A percentile compares a stretch with the other conserved stretches of the same genome.
Evolutionary conservation across 2,329 filamentous ascomycete species (phyloP).

Genomic region (Aspergillus sp.): DNA sequence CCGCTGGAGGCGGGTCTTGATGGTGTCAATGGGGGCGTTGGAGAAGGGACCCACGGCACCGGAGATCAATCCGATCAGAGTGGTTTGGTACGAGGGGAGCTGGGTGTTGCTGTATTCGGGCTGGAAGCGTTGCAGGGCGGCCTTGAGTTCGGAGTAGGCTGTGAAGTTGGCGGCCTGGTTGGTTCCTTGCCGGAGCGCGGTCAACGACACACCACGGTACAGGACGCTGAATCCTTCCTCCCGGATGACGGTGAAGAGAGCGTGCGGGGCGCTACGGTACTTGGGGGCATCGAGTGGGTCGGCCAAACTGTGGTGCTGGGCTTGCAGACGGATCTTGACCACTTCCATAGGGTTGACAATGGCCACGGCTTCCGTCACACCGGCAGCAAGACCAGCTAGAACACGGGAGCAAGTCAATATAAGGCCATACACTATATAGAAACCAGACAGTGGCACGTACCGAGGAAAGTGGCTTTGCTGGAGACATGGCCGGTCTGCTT

Average conservation of each 20-base stretch:
- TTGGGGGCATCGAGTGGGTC: slow-evolving; percentile 94
- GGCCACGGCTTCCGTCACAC: slow-evolving; percentile 90
- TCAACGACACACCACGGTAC: slow-evolving; percentile 89
- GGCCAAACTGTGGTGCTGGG: slow-evolving; percentile 95
- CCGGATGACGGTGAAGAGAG: slow-evolving; percentile 75
- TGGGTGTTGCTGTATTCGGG: slow-evolving; percentile 56
- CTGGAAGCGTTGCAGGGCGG: slow-evolving; percentile 63
- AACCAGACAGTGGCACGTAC: slow-evolving; percentile 36
- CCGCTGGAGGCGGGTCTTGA: slow-evolving; percentile 94
- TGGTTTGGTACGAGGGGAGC: slow-evolving; percentile 83
- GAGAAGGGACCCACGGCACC: slow-evolving; percentile 93
- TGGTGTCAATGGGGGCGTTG: slow-evolving; percentile 97
- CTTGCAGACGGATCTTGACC: slow-evolving; percentile 95
- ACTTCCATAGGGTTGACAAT: slow-evolving; percentile 99
- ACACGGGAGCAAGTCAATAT: slow-evolving; percentile 2
- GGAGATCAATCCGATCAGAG: slow-evolving; percentile 77
- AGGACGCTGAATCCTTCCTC: slow-evolving; percentile 84
- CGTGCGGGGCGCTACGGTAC: slow-evolving; percentile 86
- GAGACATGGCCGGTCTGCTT: slow-evolving; percentile 58
- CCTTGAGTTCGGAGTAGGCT: slow-evolving; percentile 90
- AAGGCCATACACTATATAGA: background rate
- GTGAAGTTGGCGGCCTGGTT: slow-evolving; percentile 99
- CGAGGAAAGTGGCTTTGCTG: slow-evolving; percentile 63
- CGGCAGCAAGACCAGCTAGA: slow-evolving; percentile 78
- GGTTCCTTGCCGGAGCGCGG: slow-evolving; percentile 84